These are phyloP conservation scores for Cornus florida DNA, from an alignment of 148 eudicot genomes.

Conservation along the genomic window DNA sequence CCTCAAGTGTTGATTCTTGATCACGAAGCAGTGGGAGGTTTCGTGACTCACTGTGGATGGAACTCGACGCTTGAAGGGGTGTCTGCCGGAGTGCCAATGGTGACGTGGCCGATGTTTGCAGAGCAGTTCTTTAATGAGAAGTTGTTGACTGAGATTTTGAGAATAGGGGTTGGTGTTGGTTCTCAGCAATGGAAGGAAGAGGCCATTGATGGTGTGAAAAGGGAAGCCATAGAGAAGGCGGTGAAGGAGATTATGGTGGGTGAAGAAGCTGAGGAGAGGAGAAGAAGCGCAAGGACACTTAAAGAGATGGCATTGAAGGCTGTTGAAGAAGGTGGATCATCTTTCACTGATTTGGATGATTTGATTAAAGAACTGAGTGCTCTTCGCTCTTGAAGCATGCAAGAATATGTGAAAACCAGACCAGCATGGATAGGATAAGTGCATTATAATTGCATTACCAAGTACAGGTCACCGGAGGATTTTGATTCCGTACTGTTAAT, in stretches of 20 bases:
- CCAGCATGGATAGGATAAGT: too few relatives aligned
- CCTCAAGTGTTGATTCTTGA: constrained; percentile 34
- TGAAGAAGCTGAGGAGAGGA: constrained; percentile 32
- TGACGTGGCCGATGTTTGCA: constrained; percentile 40
- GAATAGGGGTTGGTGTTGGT: constrained; percentile 46
- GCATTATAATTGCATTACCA: too few relatives aligned
- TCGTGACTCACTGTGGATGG: constrained; percentile 46
- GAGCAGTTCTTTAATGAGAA: constrained; percentile 40
- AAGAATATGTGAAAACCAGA: not conserved
- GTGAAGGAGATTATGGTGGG: constrained; percentile 29
- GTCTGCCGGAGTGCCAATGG: constrained; percentile 28
- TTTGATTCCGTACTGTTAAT: too few relatives aligned
- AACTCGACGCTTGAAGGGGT: constrained; percentile 32
- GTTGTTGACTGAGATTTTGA: constrained; percentile 29
- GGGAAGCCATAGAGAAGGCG: constrained; percentile 27
- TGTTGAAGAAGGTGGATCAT: constrained; percentile 29
- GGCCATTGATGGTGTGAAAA: constrained; percentile 5
- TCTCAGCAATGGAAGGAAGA: constrained; percentile 11
- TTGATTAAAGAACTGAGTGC: constrained; percentile 25
- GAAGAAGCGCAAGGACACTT: not conserved
- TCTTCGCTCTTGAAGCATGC: not conserved
- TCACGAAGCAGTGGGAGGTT: constrained; percentile 22
- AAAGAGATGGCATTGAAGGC: constrained; percentile 27
- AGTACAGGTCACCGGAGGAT: too few relatives aligned
- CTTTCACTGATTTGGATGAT: constrained; percentile 19